These are phyloP conservation scores for Spizellomyces sp. DNA, from an alignment of 192 early-diverging fungal species.

Conservation along the genomic window DNA sequence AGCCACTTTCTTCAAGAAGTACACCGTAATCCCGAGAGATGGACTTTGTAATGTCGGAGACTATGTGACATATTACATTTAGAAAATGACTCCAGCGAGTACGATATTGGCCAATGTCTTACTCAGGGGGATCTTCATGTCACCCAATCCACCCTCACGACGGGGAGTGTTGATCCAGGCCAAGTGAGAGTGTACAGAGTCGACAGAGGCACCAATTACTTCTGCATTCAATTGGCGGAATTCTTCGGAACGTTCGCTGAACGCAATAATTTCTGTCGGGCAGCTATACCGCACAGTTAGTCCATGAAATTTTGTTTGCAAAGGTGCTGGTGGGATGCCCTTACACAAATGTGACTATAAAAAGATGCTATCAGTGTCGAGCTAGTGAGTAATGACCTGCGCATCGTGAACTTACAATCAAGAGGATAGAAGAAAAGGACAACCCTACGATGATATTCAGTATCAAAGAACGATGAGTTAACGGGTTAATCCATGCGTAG, in stretches of 20 bases:
- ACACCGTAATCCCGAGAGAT: conserved; percentile 60
- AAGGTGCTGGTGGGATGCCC: too few relatives aligned
- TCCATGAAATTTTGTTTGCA: too few relatives aligned
- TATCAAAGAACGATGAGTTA: not conserved
- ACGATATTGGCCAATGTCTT: conserved; percentile 15
- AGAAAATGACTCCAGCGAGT: not conserved
- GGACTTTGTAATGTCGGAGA: conserved; percentile 56
- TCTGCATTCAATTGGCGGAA: conserved; percentile 54
- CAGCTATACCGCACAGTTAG: conserved; percentile 25
- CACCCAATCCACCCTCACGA: conserved; percentile 67
- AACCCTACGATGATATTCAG: conserved; percentile 7
- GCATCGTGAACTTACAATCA: conserved; percentile 23
- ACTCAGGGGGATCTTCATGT: conserved; percentile 86
- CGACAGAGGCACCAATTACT: conserved; percentile 58
- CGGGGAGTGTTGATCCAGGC: conserved; percentile 60
- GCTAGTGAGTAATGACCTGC: not conserved
- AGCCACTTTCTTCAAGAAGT: conserved; percentile 42
- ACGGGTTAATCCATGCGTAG: not conserved
- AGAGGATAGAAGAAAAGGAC: conserved; percentile 56
- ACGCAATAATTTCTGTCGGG: conserved; percentile 62
- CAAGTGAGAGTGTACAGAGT: conserved; percentile 56
- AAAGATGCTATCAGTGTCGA: conserved; percentile 5
- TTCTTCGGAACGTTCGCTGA: conserved; percentile 57
- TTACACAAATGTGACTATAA: conserved; percentile 47
- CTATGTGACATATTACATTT: conserved; percentile 14